Evolutionary conservation across 2,329 filamentous ascomycete species (phyloP).

Genomic region (Xylariaceae sp.): DNA sequence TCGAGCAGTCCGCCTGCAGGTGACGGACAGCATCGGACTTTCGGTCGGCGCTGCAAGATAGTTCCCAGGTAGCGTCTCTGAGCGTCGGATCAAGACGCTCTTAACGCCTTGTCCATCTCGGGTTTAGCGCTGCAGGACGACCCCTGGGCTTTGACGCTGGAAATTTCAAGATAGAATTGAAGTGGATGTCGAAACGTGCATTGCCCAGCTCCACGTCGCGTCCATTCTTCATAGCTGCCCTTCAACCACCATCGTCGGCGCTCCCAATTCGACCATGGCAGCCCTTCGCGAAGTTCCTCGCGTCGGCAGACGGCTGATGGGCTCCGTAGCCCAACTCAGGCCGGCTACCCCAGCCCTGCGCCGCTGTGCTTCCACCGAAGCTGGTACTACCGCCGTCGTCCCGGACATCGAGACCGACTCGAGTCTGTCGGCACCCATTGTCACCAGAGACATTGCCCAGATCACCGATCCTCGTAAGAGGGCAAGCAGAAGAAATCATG

Average conservation of each 20-base stretch:
- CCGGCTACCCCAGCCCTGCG: slow-evolving; percentile 23
- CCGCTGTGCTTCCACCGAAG: slow-evolving; percentile 46
- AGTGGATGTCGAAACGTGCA: background rate
- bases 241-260: slow-evolving; percentile 3
- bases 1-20: no score
- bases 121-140: no score
- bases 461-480: slow-evolving; percentile 47
- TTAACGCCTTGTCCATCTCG: no score
- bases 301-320: slow-evolving; percentile 25
- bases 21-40: no score
- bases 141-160: background rate
- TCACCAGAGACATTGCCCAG: slow-evolving; percentile 33
- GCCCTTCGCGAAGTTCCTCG: slow-evolving; percentile 28
- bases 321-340: slow-evolving; percentile 20
- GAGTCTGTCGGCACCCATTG: slow-evolving; percentile 40
- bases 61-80: no score
- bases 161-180: slow-evolving; percentile 14
- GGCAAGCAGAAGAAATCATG: slow-evolving; percentile 28
- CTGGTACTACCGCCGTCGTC: slow-evolving; percentile 36
- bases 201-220: background rate
- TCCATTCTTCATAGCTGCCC: background rate
- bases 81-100: no score
- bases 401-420: slow-evolving; percentile 50
- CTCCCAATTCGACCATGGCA: slow-evolving; percentile 18
- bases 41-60: no score